phyloP scores from a whole-genome alignment of 1,139 yeast species.

The Scheffersomyces quercinus region DNA sequence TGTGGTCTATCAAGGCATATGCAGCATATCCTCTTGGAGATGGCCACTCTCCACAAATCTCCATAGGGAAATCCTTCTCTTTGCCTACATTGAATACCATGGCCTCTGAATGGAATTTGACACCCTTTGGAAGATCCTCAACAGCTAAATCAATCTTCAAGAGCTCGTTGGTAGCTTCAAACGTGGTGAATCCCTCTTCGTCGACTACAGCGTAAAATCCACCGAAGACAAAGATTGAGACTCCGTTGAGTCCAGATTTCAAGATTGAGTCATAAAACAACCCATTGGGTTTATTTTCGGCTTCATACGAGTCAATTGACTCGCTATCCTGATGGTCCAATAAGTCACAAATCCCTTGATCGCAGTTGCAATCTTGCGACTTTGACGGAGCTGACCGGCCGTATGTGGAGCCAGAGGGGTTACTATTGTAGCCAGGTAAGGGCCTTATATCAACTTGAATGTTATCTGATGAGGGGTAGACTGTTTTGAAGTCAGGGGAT shows the following conservation, averaged over 20 bases:
- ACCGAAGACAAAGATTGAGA: conserved; percentile 41
- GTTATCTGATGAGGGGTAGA: background rate
- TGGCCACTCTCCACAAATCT: conserved; percentile 25
- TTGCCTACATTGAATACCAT: conserved; percentile 16
- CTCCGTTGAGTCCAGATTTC: conserved; percentile 19
- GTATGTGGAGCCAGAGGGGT: too few relatives aligned
- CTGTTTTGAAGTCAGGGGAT: background rate
- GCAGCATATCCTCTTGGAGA: conserved; percentile 46
- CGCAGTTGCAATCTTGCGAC: conserved; percentile 1
- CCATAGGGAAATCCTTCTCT: conserved; percentile 7
- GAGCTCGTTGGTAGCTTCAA: conserved; percentile 37
- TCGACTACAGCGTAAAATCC: conserved; percentile 30
- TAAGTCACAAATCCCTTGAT: background rate
- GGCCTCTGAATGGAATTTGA: conserved; percentile 24
- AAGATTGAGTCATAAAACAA: conserved; percentile 13
- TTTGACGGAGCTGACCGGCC: background rate
- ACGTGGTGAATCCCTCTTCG: conserved; percentile 18
- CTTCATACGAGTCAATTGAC: background rate
- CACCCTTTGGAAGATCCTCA: conserved; percentile 13
- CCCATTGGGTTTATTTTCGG: conserved; percentile 5
- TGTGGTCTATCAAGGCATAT: conserved; percentile 28
- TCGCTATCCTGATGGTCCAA: background rate
- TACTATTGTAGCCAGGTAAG: background rate
- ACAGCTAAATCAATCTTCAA: conserved; percentile 36
- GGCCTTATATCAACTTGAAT: background rate